These are phyloP conservation scores for Halenospora varia DNA, from an alignment of 495 filamentous ascomycete species.

Conservation along the genomic window DNA sequence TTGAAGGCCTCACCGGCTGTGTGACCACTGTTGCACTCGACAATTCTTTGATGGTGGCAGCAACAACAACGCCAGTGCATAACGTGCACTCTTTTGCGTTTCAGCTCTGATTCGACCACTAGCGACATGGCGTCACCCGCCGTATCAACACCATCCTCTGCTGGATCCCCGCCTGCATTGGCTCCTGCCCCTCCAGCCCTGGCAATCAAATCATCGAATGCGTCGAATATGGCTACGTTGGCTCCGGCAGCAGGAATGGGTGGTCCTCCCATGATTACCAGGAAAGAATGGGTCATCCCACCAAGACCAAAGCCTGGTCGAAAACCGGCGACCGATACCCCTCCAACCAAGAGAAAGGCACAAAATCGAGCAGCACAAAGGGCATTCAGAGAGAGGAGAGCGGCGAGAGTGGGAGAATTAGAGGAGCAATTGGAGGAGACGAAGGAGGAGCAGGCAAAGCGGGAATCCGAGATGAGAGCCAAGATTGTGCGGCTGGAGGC, in stretches of 20 bases:
- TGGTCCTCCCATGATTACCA: slow-evolving; percentile 48
- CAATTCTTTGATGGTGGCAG: background rate
- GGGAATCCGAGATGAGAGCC: slow-evolving; percentile 41
- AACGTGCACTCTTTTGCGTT: background rate
- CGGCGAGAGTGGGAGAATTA: slow-evolving; percentile 78
- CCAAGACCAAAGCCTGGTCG: slow-evolving; percentile 89
- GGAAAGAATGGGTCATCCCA: slow-evolving; percentile 83
- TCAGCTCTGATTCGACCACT: background rate
- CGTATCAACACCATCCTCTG: slow-evolving; percentile 24
- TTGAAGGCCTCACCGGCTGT: background rate
- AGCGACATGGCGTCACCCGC: slow-evolving; percentile 25
- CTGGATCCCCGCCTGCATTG: slow-evolving; percentile 23
- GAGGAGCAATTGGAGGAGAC: slow-evolving; percentile 76
- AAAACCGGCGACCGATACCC: slow-evolving; percentile 87
- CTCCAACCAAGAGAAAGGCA: slow-evolving; percentile 86
- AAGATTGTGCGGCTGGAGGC: slow-evolving; percentile 37
- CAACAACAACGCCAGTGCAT: background rate
- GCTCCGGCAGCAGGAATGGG: slow-evolving; percentile 11
- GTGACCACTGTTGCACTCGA: background rate
- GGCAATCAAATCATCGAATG: slow-evolving; percentile 19
- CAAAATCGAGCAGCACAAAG: slow-evolving; percentile 93
- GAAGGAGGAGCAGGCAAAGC: slow-evolving; percentile 42
- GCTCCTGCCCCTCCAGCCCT: slow-evolving; percentile 23
- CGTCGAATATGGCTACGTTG: slow-evolving; percentile 14
- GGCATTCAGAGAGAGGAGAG: slow-evolving; percentile 83